Percentiles rank a stretch among this genome's conserved stretches.
These are phyloP conservation scores for Solanum peruvianum DNA, from an alignment of 257 asterid genomes.

Conservation along the genomic window DNA sequence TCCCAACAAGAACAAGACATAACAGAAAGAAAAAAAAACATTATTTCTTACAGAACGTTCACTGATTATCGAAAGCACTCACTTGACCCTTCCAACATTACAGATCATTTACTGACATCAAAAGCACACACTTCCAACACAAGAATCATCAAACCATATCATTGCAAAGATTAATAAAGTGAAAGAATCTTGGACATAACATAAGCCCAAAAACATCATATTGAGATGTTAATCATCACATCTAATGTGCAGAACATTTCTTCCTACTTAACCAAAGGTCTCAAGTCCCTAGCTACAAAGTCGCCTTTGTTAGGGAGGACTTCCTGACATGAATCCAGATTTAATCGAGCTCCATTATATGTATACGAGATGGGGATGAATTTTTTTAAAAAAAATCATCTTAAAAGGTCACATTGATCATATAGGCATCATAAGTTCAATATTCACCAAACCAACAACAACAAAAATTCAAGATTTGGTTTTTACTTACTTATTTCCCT, in stretches of 20 bases:
- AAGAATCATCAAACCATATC: not conserved
- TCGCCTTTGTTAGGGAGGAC: not conserved
- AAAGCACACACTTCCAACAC: not conserved
- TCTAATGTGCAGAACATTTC: not conserved
- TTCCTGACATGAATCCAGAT: not conserved
- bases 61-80: not conserved
- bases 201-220: not conserved
- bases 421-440: not conserved
- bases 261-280: too few relatives aligned
- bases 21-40: not conserved
- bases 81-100: not conserved
- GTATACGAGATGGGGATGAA: not conserved
- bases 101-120: not conserved
- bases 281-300: not conserved
- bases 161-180: not conserved
- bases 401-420: not conserved
- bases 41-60: not conserved
- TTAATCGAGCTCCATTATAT: not conserved
- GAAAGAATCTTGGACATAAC: not conserved
- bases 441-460: not conserved
- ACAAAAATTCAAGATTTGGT: not conserved
- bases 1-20: slow-evolving; percentile 3
- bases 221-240: not conserved
- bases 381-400: not conserved
- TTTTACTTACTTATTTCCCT: slow-evolving; percentile 70